phyloP scores from a whole-genome alignment of 2,329 filamentous ascomycete genomes.

The Sphaerulina vaccinii region DNA sequence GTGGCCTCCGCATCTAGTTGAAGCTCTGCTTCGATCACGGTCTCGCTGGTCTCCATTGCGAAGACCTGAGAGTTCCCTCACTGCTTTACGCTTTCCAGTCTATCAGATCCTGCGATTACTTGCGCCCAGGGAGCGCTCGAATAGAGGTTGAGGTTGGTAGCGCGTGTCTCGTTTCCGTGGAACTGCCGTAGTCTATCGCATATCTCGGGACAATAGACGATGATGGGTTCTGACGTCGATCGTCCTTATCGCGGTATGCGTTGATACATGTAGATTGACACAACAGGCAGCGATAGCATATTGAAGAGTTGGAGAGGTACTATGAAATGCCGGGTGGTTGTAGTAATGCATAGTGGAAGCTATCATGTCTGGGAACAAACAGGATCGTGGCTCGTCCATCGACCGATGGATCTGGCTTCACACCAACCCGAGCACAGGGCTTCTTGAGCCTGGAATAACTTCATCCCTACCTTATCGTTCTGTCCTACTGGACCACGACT shows the following conservation, averaged over 20 bases:
- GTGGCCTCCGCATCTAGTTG: slow-evolving; percentile 31
- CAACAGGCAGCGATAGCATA: neutral
- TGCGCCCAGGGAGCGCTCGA: neutral
- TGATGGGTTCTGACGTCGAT: neutral
- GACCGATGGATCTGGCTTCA: neutral
- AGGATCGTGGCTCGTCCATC: too few species aligned
- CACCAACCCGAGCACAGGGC: neutral
- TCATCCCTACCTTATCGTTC: neutral
- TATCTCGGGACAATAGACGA: neutral
- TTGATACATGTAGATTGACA: too few species aligned
- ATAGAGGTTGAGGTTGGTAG: neutral
- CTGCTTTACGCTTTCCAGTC: neutral
- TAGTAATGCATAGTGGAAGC: too few species aligned
- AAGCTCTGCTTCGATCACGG: slow-evolving; percentile 37
- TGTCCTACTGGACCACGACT: neutral
- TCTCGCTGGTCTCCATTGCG: slow-evolving; percentile 35
- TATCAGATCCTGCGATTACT: neutral
- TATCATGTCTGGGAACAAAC: too few species aligned
- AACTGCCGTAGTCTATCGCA: neutral
- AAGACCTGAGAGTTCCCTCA: neutral
- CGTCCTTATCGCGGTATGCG: neutral
- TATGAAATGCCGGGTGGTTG: too few species aligned
- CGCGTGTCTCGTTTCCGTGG: neutral
- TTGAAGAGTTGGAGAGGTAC: neutral
- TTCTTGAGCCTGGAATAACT: neutral